Evolutionary conservation across 176 grass and related monocot species (phyloP).

Genomic region (Phoenix dactylifera): DNA sequence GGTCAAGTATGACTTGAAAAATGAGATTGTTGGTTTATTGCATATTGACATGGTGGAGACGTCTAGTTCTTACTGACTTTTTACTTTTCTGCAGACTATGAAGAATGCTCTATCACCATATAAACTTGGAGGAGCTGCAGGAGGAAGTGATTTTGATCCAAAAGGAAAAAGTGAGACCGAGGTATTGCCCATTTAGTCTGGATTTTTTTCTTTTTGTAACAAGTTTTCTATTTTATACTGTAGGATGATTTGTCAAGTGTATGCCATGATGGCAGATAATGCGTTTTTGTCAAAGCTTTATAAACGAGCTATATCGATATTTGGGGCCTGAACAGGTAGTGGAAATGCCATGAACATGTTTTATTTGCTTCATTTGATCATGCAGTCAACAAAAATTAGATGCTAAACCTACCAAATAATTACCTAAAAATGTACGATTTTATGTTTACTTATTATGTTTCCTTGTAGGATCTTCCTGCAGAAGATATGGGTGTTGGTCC

Average conservation of each 20-base stretch:
- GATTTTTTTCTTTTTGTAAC: constrained; percentile 1
- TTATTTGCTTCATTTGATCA: constrained; percentile 10
- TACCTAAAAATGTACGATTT: constrained; percentile 7
- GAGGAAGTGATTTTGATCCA: constrained; percentile 98
- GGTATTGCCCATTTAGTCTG: constrained; percentile 33
- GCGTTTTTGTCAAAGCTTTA: constrained; percentile 99
- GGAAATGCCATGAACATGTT: neutral
- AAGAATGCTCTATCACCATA: constrained; percentile 93
- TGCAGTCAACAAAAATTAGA: constrained; percentile 1
- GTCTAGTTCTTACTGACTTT: constrained; percentile 1
- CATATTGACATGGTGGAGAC: too few relatives aligned
- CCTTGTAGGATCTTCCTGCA: constrained; percentile 72
- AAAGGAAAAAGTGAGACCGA: constrained; percentile 94
- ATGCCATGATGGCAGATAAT: constrained; percentile 59
- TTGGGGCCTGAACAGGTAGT: constrained; percentile 92
- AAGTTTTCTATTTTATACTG: neutral
- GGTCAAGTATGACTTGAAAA: too few relatives aligned
- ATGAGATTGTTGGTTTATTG: too few relatives aligned
- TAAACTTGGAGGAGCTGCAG: constrained; percentile 94
- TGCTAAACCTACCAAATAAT: constrained; percentile 4
- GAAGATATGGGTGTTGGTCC: constrained; percentile 97
- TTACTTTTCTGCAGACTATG: constrained; percentile 49
- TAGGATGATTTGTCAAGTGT: constrained; percentile 22
- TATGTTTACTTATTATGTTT: constrained; percentile 5
- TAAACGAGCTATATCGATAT: constrained; percentile 95